phyloP scores from a whole-genome alignment of 208 protist species.

The Wallacemonas sp. region DNA sequence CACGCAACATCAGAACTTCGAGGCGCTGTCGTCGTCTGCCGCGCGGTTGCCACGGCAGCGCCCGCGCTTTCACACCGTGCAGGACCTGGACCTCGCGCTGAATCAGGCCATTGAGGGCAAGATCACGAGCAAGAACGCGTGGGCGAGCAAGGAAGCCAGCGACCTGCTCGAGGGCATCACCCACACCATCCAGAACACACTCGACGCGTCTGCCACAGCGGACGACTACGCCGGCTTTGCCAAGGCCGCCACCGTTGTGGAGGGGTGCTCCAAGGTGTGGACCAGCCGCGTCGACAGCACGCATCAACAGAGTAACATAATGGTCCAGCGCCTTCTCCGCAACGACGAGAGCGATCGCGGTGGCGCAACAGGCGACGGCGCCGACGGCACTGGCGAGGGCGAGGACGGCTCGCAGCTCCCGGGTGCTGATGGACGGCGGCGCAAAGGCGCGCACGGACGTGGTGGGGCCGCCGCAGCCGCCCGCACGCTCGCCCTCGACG shows the following conservation, averaged over 20 bases:
- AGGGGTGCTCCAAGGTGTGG: slow-evolving; percentile 93
- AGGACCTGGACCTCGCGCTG: slow-evolving; percentile 86
- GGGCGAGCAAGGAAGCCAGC: slow-evolving; percentile 85
- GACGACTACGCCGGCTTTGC: slow-evolving; percentile 90
- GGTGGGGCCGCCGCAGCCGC: slow-evolving; percentile 19
- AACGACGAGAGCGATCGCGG: slow-evolving; percentile 51
- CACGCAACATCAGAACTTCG: slow-evolving; percentile 9
- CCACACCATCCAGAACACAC: slow-evolving; percentile 82
- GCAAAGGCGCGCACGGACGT: slow-evolving; percentile 8
- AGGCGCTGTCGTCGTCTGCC: slow-evolving; percentile 4
- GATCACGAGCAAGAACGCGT: slow-evolving; percentile 91
- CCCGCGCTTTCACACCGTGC: slow-evolving; percentile 81
- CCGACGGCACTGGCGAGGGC: slow-evolving; percentile 29
- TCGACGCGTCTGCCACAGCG: slow-evolving; percentile 44
- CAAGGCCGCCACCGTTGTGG: slow-evolving; percentile 91
- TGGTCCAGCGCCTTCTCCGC: slow-evolving; percentile 84
- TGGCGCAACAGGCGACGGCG: slow-evolving; percentile 22
- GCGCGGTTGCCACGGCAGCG: slow-evolving; percentile 54
- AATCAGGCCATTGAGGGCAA: slow-evolving; percentile 88
- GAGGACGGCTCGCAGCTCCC: slow-evolving; percentile 16
- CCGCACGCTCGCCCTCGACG: slow-evolving; percentile 80
- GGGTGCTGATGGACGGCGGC: slow-evolving; percentile 11
- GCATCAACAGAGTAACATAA: slow-evolving; percentile 82
- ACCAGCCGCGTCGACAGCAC: slow-evolving; percentile 92
- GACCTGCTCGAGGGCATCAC: slow-evolving; percentile 89